phyloP scores from a whole-genome alignment of 1,284 basidiomycete species.

The Abortiporus biennis region DNA sequence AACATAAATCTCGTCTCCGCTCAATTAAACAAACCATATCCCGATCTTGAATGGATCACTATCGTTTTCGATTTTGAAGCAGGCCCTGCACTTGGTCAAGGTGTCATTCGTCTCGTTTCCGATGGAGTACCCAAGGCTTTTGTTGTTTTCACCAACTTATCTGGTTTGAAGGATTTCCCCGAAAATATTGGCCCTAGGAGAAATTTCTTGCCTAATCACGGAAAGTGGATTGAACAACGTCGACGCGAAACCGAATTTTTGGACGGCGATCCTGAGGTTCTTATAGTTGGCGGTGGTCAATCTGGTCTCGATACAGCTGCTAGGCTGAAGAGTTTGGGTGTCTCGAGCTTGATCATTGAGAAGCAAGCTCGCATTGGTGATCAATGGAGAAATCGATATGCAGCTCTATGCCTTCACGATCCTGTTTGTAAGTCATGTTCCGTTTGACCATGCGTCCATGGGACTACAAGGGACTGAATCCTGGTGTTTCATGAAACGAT shows the following conservation, averaged over 20 bases:
- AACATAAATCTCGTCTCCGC: conserved; percentile 22
- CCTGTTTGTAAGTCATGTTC: conserved; percentile 20
- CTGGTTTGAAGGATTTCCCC: conserved; percentile 41
- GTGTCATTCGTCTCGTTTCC: conserved; percentile 41
- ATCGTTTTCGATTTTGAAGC: conserved; percentile 13
- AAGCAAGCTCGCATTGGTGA: conserved; percentile 41
- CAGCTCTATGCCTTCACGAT: conserved; percentile 46
- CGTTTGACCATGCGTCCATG: neutral
- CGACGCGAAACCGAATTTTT: conserved; percentile 15
- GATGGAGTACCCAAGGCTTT: conserved; percentile 44
- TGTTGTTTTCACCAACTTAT: conserved; percentile 48
- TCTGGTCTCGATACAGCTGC: conserved; percentile 50
- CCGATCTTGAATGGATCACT: conserved; percentile 24
- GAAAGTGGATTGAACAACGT: conserved; percentile 14
- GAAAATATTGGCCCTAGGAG: conserved; percentile 31
- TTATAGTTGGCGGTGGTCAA: conserved; percentile 56
- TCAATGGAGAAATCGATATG: conserved; percentile 47
- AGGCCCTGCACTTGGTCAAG: conserved; percentile 36
- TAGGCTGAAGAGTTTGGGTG: conserved; percentile 41
- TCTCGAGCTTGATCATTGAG: conserved; percentile 45
- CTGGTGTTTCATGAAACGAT: neutral
- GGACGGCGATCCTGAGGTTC: conserved; percentile 22
- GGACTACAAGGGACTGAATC: conserved; percentile 13
- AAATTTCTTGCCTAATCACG: conserved; percentile 17
- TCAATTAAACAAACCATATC: conserved; percentile 17